These are phyloP conservation scores for Arachis monticola DNA, from an alignment of 331 rosid species.

Conservation along the genomic window DNA sequence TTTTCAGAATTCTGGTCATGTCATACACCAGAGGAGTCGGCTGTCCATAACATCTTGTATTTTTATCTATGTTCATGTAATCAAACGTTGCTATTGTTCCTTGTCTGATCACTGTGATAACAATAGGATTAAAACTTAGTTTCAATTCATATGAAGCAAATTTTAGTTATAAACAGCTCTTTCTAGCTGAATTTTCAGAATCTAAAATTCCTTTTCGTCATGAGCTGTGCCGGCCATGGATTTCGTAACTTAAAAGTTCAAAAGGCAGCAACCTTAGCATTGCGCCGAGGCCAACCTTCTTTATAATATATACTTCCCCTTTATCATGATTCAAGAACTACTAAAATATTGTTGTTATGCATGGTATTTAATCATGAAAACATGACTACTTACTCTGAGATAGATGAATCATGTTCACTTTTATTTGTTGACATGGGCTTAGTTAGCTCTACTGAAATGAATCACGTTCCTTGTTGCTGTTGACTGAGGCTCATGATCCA, in stretches of 20 bases:
- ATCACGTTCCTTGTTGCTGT: conserved; percentile 65
- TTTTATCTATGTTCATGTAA: conserved; percentile 59
- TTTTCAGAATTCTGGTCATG: conserved; percentile 70
- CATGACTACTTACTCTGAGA: conserved; percentile 75
- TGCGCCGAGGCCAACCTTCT: no score
- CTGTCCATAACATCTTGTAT: conserved; percentile 71
- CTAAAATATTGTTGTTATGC: background rate
- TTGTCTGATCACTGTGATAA: conserved; percentile 77
- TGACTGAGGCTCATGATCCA: conserved; percentile 88
- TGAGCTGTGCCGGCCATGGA: no score
- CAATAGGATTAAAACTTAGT: conserved; percentile 24
- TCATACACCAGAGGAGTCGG: conserved; percentile 75
- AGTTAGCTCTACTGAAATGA: no score
- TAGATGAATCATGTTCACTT: conserved; percentile 67
- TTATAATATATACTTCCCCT: background rate
- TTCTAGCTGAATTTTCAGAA: conserved; percentile 8
- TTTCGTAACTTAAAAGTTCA: no score
- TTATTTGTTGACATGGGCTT: no score
- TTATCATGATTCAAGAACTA: no score
- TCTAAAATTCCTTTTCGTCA: no score
- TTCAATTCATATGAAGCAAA: conserved; percentile 9
- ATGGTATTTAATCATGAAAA: conserved; percentile 15
- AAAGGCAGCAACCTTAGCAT: no score
- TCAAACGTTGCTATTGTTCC: conserved; percentile 79
- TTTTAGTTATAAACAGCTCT: background rate